Evolutionary conservation across 805 yeast genomes (phyloP).

Genomic region (Sugiyamaella americana): DNA sequence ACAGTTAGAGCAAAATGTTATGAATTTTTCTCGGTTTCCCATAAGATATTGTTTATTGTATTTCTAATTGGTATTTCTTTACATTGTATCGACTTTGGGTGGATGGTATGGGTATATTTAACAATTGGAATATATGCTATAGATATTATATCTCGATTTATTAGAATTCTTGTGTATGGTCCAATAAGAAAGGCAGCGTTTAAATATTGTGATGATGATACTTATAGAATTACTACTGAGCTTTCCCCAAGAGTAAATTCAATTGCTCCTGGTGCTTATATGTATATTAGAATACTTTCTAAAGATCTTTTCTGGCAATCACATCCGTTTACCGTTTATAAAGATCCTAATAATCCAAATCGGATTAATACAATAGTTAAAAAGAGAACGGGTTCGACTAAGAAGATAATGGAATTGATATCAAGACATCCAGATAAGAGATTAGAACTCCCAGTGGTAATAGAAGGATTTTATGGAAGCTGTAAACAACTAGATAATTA

Average conservation of each 20-base stretch:
- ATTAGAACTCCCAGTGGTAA: conserved; percentile 19
- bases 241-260: conserved; percentile 40
- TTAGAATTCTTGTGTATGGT: conserved; percentile 9
- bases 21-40: conserved; percentile 51
- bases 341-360: conserved; percentile 8
- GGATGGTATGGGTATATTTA: conserved; percentile 46
- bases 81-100: conserved; percentile 48
- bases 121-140: conserved; percentile 13
- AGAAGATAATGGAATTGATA: background rate
- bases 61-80: conserved; percentile 52
- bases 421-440: background rate
- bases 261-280: conserved; percentile 47
- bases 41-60: conserved; percentile 30
- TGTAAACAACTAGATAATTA: conserved; percentile 43
- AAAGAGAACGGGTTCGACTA: conserved; percentile 20
- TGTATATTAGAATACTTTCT: conserved; percentile 43
- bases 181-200: conserved; percentile 3
- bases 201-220: conserved; percentile 13
- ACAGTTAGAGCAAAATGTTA: conserved; percentile 47
- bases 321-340: conserved; percentile 55
- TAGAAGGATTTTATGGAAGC: conserved; percentile 72
- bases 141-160: conserved; percentile 11
- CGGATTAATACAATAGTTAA: conserved; percentile 12
- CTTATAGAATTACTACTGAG: conserved; percentile 18
- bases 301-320: conserved; percentile 52